These are phyloP conservation scores for Aspergillus flavus DNA, from an alignment of 2,329 filamentous ascomycete genomes.

Conservation along the genomic window DNA sequence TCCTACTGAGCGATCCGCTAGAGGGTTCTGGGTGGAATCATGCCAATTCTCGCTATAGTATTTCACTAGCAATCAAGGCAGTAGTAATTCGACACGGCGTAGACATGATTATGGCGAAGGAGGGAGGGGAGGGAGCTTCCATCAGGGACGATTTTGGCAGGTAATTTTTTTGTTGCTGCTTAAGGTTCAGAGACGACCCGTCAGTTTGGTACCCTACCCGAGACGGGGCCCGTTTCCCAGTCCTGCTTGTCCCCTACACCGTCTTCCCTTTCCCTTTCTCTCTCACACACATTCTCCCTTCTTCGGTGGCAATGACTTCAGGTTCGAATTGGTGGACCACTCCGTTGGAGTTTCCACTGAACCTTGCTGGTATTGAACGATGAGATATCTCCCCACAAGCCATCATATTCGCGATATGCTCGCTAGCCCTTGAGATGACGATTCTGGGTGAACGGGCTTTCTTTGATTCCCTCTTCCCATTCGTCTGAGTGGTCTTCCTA, in stretches of 20 bases:
- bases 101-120: neutral
- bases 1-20: neutral
- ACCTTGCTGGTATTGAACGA: neutral
- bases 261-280: slow-evolving; percentile 12
- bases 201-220: slow-evolving; percentile 27
- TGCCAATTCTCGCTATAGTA: neutral
- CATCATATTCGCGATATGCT: neutral
- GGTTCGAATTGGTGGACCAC: neutral
- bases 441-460: neutral
- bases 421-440: neutral
- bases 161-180: slow-evolving; percentile 9
- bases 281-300: neutral
- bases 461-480: neutral
- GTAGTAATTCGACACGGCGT: neutral
- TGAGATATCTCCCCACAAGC: neutral
- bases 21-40: neutral
- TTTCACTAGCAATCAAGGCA: neutral
- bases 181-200: slow-evolving; percentile 24
- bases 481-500: neutral
- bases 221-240: slow-evolving; percentile 16
- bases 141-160: neutral
- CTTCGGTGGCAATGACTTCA: neutral
- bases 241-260: slow-evolving; percentile 3
- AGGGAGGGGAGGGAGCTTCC: neutral
- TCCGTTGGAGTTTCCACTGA: neutral